Evolutionary conservation across 345 rosid genomes (phyloP).

Genomic region (Geranium rotundifolium): DNA sequence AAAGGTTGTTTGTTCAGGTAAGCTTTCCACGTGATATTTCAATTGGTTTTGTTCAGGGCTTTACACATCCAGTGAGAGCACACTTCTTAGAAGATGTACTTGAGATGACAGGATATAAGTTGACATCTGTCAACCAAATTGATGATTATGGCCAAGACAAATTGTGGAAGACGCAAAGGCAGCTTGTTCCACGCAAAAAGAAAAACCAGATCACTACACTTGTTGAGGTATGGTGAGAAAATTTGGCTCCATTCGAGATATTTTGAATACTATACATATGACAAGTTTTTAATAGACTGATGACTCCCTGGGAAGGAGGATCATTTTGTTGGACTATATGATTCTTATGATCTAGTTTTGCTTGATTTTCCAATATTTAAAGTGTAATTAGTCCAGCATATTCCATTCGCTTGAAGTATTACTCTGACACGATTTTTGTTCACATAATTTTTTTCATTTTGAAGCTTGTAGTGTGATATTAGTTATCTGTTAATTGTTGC

Average conservation of each 20-base stretch:
- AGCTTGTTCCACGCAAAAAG: constrained; percentile 78
- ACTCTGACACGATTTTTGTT: neutral
- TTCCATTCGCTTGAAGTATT: neutral
- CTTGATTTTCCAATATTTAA: neutral
- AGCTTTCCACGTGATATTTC: neutral
- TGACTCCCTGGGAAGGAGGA: neutral
- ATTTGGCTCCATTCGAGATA: neutral
- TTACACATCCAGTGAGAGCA: constrained; percentile 73
- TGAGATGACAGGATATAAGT: constrained; percentile 82
- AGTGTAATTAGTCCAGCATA: neutral
- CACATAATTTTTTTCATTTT: neutral
- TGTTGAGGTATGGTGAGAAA: constrained; percentile 63
- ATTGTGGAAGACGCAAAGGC: constrained; percentile 88
- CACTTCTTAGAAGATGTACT: constrained; percentile 82
- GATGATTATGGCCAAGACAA: constrained; percentile 99
- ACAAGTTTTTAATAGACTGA: neutral
- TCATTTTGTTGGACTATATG: constrained; percentile 1
- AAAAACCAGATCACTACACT: constrained; percentile 83
- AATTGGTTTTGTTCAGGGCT: constrained; percentile 47
- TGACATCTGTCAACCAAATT: constrained; percentile 83
- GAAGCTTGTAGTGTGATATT: neutral
- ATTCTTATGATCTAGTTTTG: neutral
- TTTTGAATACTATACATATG: neutral
- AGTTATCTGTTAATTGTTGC: constrained; percentile 9
- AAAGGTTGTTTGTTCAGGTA: neutral